Conservation (phyloP, 352 stramenopile species). For the Saprolegnia diclina region DNA sequence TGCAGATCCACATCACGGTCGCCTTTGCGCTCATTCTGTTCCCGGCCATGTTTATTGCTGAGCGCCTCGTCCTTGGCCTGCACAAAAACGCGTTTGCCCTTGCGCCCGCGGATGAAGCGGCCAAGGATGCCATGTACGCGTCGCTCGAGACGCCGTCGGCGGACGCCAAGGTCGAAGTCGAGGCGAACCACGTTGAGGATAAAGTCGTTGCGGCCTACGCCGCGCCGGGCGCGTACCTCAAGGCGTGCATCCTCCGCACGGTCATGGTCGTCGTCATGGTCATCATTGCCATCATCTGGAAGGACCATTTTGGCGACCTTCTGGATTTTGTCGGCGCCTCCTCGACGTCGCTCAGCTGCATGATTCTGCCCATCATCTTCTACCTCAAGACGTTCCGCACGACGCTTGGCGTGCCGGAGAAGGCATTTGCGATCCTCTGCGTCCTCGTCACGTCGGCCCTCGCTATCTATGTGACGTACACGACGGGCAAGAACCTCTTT, state of each 20-base stretch:
- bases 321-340: constrained; percentile 31
- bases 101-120: background rate
- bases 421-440: constrained; percentile 22
- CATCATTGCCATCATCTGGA: constrained; percentile 43
- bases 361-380: constrained; percentile 31
- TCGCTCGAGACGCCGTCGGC: background rate
- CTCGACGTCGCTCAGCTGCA: constrained; percentile 29
- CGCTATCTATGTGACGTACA: constrained; percentile 27
- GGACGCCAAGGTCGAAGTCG: background rate
- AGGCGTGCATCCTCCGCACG: background rate
- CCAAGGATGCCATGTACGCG: background rate
- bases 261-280: constrained; percentile 39
- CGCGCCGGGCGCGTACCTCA: background rate
- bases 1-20: constrained; percentile 27
- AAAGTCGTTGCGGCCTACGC: background rate
- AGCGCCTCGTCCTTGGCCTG: background rate
- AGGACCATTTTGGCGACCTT: constrained; percentile 29
- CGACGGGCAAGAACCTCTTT: constrained; percentile 43
- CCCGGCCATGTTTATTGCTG: background rate
- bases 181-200: background rate
- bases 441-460: constrained; percentile 20
- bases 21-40: constrained; percentile 15
- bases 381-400: constrained; percentile 32
- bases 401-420: constrained; percentile 26
- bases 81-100: constrained; percentile 22